Evolutionary conservation across 2,329 filamentous ascomycete genomes (phyloP).

Genomic region (Fonsecaea monophora): DNA sequence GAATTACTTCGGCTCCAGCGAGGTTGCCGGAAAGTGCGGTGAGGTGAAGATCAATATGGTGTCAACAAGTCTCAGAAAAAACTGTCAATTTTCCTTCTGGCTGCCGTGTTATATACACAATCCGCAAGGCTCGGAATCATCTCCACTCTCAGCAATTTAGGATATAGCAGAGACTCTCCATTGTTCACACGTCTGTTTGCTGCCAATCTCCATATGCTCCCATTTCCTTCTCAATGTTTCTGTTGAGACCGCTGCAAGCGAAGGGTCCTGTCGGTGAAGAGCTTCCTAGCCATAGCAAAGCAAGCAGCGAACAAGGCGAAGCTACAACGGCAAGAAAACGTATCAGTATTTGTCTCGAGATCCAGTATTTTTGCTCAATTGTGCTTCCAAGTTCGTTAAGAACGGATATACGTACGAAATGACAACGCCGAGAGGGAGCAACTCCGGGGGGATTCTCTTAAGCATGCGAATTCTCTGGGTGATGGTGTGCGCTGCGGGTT

Average conservation of each 20-base stretch:
- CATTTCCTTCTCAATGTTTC: constrained; percentile 44
- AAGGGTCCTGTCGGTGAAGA: constrained; percentile 88
- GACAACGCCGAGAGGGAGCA: constrained; percentile 91
- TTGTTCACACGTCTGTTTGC: neutral
- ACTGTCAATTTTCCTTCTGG: constrained; percentile 11
- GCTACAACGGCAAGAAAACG: constrained; percentile 46
- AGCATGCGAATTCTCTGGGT: constrained; percentile 91
- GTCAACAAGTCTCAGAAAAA: constrained; percentile 6
- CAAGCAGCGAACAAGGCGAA: constrained; percentile 75
- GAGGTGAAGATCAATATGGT: neutral
- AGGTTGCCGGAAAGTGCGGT: neutral
- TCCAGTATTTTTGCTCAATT: neutral
- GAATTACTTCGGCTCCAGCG: neutral
- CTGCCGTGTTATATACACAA: constrained; percentile 46
- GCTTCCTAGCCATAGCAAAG: constrained; percentile 84
- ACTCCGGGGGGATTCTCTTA: constrained; percentile 88
- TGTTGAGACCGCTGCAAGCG: constrained; percentile 69
- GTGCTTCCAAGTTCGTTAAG: neutral
- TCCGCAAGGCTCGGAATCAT: constrained; percentile 40
- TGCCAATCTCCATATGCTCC: neutral
- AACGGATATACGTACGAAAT: constrained; percentile 69
- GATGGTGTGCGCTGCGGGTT: constrained; percentile 81
- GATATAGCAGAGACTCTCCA: constrained; percentile 5
- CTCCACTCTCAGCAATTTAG: constrained; percentile 40
- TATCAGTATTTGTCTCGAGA: neutral